phyloP scores from a whole-genome alignment of 306 rosid genomes.

The Cajanus cajan region DNA sequence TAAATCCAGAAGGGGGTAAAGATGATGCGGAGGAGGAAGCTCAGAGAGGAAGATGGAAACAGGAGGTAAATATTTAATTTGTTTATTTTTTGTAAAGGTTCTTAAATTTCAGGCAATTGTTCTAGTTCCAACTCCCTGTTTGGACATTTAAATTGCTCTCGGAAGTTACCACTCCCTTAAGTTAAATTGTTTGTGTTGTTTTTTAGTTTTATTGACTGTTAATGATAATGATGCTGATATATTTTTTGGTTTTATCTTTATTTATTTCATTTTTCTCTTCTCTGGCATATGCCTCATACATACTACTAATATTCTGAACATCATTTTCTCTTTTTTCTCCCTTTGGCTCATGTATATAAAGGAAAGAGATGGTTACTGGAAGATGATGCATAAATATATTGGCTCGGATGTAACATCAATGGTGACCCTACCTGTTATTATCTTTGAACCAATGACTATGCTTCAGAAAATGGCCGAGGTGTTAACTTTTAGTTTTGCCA shows the following conservation, averaged over 20 bases:
- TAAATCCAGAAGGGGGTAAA: conserved; percentile 93
- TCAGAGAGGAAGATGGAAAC: conserved; percentile 90
- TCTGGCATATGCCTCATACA: neutral
- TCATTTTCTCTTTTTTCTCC: neutral
- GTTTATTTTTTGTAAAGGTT: neutral
- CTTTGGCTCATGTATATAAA: conserved; percentile 23
- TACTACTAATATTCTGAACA: conserved; percentile 20
- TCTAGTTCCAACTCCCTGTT: neutral
- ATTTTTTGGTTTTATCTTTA: neutral
- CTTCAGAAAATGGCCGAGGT: conserved; percentile 95
- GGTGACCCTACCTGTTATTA: too few relatives aligned
- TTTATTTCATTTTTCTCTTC: neutral
- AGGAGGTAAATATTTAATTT: conserved; percentile 54
- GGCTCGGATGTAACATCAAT: conserved; percentile 85
- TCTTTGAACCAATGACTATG: too few relatives aligned
- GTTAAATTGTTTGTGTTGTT: neutral
- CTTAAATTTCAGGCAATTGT: neutral
- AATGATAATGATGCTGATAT: neutral
- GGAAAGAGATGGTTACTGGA: conserved; percentile 97
- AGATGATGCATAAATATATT: conserved; percentile 90
- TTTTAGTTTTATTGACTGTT: neutral
- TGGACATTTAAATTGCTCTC: neutral
- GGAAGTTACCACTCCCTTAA: neutral
- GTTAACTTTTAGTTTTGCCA: conserved; percentile 25
- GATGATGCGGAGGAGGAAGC: conserved; percentile 92